phyloP scores from a whole-genome alignment of 2,329 filamentous ascomycete species.

The Lecanicillium sp. region DNA sequence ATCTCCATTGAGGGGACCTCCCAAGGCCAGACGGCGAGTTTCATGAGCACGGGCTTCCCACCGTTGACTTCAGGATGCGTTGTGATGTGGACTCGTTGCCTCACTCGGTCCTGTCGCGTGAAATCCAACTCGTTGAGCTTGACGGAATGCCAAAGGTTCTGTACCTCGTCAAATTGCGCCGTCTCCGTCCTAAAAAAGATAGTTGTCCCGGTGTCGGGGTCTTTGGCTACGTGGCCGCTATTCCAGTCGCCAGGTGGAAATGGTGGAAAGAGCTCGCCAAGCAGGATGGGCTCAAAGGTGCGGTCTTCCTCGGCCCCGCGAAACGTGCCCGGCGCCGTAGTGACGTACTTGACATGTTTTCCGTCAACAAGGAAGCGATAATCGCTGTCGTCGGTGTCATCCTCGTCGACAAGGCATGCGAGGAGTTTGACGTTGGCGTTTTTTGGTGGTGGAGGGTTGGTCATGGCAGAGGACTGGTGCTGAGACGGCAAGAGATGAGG shows the following conservation, averaged over 20 bases:
- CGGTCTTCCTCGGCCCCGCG: conserved; percentile 15
- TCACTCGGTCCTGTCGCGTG: conserved; percentile 13
- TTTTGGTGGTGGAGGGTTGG: too few species aligned
- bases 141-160: conserved; percentile 15
- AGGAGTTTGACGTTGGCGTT: conserved; percentile 18
- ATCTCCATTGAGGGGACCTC: conserved; percentile 15
- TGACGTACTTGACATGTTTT: conserved; percentile 17
- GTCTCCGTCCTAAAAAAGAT: conserved; percentile 14
- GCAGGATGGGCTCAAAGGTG: conserved; percentile 17
- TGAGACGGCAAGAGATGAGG: too few species aligned
- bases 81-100: conserved; percentile 16
- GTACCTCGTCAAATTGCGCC: conserved; percentile 11
- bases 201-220: conserved; percentile 12
- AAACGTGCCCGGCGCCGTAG: conserved; percentile 17
- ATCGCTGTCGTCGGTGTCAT: conserved; percentile 16
- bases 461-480: too few species aligned
- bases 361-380: conserved; percentile 19
- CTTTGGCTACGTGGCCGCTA: conserved; percentile 12
- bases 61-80: conserved; percentile 15
- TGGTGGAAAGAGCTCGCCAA: conserved; percentile 16
- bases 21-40: conserved; percentile 20
- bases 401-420: conserved; percentile 16
- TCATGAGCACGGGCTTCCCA: conserved; percentile 17
- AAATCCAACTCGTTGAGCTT: conserved; percentile 18
- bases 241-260: conserved; percentile 20